Conservation (phyloP, 2,329 filamentous ascomycete species). For the Colletotrichum coccodes region DNA sequence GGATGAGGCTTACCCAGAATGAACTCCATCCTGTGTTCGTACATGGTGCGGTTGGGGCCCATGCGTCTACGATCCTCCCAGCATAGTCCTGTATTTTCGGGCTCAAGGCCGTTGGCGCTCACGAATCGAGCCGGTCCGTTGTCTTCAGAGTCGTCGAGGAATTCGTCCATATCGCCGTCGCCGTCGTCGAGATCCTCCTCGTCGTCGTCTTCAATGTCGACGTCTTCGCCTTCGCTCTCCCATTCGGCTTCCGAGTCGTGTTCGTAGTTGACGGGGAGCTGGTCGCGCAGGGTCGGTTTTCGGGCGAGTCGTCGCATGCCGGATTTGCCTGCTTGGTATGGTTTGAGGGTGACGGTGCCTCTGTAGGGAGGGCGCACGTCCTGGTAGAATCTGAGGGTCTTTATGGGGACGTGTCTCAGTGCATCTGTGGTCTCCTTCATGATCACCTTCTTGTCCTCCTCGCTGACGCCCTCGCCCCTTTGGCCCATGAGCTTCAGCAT, state of each 20-base stretch:
- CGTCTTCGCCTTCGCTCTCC: conserved; percentile 79
- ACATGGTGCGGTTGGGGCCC: conserved; percentile 59
- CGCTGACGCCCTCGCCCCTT: conserved; percentile 44
- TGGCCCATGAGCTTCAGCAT: conserved; percentile 61
- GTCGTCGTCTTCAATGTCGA: conserved; percentile 73
- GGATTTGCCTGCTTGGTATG: conserved; percentile 53
- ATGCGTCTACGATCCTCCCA: conserved; percentile 74
- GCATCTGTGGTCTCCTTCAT: conserved; percentile 47
- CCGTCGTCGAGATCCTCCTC: conserved; percentile 78
- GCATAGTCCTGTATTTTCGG: conserved; percentile 82
- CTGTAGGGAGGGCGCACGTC: conserved; percentile 77
- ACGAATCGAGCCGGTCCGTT: conserved; percentile 62
- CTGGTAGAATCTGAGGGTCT: conserved; percentile 69
- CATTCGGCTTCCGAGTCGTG: conserved; percentile 90
- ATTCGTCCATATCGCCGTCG: conserved; percentile 91
- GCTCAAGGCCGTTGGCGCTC: conserved; percentile 77
- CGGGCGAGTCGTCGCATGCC: conserved; percentile 63
- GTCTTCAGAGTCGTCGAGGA: conserved; percentile 89
- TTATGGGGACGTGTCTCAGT: conserved; percentile 68
- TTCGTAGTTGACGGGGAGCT: conserved; percentile 77
- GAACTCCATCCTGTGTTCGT: conserved; percentile 78
- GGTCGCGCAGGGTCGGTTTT: conserved; percentile 62
- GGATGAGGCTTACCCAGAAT: conserved; percentile 68
- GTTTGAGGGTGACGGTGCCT: conserved; percentile 75
- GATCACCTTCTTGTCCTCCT: conserved; percentile 48